Evolutionary conservation across 2,329 filamentous ascomycete genomes (phyloP), one percentile per base, ranked within the genome.

Genomic region (Clonostachys byssicola): DNA sequence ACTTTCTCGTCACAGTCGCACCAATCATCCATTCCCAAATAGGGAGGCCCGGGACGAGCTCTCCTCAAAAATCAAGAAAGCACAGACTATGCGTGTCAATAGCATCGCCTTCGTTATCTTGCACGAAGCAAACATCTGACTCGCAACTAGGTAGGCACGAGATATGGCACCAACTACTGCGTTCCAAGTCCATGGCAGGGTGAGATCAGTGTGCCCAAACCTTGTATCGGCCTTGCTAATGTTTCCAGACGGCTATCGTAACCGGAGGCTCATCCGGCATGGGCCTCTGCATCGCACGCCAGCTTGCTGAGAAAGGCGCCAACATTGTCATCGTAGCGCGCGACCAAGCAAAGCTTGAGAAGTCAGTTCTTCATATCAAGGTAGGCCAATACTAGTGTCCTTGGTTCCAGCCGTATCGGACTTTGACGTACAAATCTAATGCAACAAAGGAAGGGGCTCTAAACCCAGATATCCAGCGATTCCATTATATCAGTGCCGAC

Each of bases 221-320:
- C 35, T 13, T 38, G 12, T 5, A 38, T 38, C 4, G 12, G 12
- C 12, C 5, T 38, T 16, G 35, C 35, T 38, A 16, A 38, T 16
- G 12, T 38, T 18, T 18, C 23, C 4, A 92, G 88, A 92, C 89
- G 3, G 76, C 91, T 38, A 71, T 95, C 40, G 72, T 95, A 40
- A 95, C 90, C 1, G 90, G 90, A 36, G 88, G 84, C 35, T 94
- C 90, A 0, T 86, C 92, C 60, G 90, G 90, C 50, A 88, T 94
- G 85, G 90, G 90, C 51, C 81, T 80, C 56, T 80, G 80, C 44
- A 77, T 85, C 14, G 89, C 83, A 6, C 74, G 80, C 43, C 75
- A 88, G 52, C 77, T 95, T 42, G 77, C 89, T 3, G 68, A 76
- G 36, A 89, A 88, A 65, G 90, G 90, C 45, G 89, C 89, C 44